A percentile compares a stretch with the other conserved stretches of the same genome.
phyloP scores from a whole-genome alignment of 208 protist species.

The Giardia muris region DNA sequence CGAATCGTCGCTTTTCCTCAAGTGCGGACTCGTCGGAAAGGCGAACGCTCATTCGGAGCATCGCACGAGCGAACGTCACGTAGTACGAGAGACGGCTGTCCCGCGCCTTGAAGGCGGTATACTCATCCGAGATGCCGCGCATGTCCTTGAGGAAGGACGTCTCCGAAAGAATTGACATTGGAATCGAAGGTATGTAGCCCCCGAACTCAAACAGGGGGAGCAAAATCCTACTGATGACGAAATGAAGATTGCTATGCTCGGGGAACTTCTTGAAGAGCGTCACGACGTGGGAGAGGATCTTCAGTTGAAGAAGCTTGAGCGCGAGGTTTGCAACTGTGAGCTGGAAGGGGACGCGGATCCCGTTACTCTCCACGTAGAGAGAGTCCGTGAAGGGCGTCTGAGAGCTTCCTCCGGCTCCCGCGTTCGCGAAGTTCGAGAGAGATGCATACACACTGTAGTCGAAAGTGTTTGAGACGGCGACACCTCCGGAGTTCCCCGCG shows the following conservation, averaged over 20 bases:
- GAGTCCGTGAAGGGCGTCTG: not conserved
- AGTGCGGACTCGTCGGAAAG: not conserved
- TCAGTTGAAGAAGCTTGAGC: not conserved
- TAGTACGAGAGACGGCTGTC: not conserved
- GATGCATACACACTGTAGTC: not conserved
- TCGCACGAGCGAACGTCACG: not conserved
- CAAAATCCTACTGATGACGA: not conserved
- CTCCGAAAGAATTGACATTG: not conserved
- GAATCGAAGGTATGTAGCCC: not conserved
- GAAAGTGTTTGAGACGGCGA: not conserved
- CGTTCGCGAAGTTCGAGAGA: not conserved
- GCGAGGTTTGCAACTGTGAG: not conserved
- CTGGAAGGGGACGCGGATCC: not conserved
- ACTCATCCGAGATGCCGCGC: not conserved
- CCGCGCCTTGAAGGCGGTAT: not conserved
- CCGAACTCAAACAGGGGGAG: conserved; percentile 21
- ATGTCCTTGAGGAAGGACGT: not conserved
- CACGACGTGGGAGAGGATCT: not conserved
- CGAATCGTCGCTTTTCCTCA: conserved; percentile 22
- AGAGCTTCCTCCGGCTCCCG: conserved; percentile 1
- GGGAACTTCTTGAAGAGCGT: not conserved
- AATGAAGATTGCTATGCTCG: conserved; percentile 15
- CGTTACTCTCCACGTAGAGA: not conserved
- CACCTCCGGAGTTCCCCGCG: not conserved
- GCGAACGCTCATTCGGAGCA: not conserved